Conservation (phyloP, 2,329 filamentous ascomycete genomes). For the Ceratocystis eucalypticola region DNA sequence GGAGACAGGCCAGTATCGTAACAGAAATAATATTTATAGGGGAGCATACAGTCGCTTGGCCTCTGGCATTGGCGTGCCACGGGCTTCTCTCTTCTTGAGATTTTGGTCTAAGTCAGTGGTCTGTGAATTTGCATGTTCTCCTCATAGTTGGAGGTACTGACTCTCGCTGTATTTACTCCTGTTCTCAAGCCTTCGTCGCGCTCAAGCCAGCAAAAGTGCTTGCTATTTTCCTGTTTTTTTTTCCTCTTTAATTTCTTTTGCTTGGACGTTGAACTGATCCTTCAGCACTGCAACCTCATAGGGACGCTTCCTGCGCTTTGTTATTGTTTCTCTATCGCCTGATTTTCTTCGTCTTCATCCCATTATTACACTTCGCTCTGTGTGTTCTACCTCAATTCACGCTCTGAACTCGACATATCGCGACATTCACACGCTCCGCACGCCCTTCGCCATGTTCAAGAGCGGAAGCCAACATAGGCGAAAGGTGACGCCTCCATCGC, state of each 20-base stretch:
- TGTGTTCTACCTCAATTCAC: background rate
- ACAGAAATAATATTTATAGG: background rate
- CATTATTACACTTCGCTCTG: background rate
- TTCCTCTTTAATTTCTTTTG: background rate
- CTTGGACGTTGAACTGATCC: background rate
- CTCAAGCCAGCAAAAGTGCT: background rate
- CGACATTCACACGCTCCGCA: constrained; percentile 1
- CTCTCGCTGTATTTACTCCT: background rate
- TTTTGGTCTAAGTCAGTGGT: background rate
- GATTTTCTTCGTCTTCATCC: constrained; percentile 7
- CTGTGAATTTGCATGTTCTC: background rate
- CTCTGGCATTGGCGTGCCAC: background rate
- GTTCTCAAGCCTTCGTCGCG: background rate
- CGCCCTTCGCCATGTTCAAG: constrained; percentile 17
- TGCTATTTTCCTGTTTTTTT: background rate
- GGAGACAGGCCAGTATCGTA: background rate
- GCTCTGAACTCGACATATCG: background rate
- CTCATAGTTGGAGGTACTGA: background rate
- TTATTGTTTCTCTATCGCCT: background rate
- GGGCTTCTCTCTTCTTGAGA: background rate
- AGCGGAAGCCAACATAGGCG: constrained; percentile 26
- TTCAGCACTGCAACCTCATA: background rate
- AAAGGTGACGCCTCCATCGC: constrained; percentile 47
- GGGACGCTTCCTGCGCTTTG: background rate
- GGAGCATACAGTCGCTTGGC: background rate